Evolutionary conservation across 345 rosid species (phyloP).

Genomic region (Cardamine occulta): DNA sequence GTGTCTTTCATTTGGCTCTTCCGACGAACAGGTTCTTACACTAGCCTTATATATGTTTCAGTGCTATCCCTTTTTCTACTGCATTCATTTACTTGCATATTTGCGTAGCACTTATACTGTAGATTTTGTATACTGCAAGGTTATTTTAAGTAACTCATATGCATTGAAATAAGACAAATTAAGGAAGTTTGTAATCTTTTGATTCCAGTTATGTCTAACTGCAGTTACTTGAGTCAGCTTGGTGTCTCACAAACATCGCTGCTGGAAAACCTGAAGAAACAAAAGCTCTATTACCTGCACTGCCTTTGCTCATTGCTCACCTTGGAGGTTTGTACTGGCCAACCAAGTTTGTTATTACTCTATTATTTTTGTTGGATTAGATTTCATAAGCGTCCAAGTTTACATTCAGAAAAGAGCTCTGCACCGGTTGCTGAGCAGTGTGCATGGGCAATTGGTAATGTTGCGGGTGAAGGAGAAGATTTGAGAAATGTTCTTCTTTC

Average conservation of each 20-base stretch:
- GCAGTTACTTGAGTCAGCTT: constrained; percentile 97
- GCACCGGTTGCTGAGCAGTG: constrained; percentile 94
- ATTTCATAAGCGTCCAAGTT: constrained; percentile 33
- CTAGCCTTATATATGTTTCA: constrained; percentile 20
- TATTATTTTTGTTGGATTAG: constrained; percentile 7
- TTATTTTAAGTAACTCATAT: neutral
- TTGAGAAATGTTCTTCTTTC: constrained; percentile 80
- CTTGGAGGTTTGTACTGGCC: constrained; percentile 74
- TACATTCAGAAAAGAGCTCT: constrained; percentile 77
- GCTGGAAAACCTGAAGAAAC: constrained; percentile 97
- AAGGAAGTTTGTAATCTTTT: constrained; percentile 3
- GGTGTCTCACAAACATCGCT: constrained; percentile 98
- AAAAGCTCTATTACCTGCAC: constrained; percentile 77
- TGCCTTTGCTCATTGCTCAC: constrained; percentile 93
- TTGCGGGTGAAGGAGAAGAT: constrained; percentile 97
- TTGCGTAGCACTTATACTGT: neutral
- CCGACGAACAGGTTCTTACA: constrained; percentile 79
- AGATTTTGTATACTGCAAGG: neutral
- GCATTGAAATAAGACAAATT: constrained; percentile 2
- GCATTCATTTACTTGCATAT: neutral
- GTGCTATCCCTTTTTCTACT: neutral
- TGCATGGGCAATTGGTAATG: constrained; percentile 98
- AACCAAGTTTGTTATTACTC: neutral
- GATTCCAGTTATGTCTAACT: constrained; percentile 27
- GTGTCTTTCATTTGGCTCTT: constrained; percentile 90